Percentiles rank a stretch among this genome's conserved stretches.
Conservation (phyloP, 371 early-diverging fungal species). For the Mucor piriformis region DNA sequence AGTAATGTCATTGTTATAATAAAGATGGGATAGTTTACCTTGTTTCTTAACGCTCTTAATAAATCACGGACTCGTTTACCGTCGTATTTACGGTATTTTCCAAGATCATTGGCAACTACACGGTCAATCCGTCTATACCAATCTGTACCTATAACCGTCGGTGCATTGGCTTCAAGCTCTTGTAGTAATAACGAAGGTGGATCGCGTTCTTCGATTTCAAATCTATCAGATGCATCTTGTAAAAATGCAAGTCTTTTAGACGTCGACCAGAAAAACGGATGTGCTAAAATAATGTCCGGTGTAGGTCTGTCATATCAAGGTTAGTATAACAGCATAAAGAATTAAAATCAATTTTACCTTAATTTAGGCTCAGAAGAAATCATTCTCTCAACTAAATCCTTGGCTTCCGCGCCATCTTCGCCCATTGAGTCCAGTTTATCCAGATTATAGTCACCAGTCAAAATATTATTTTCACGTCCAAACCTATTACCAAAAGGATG, state of each 20-base stretch:
- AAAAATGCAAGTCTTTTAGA: constrained; percentile 83
- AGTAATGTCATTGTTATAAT: too few species aligned
- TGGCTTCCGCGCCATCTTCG: constrained; percentile 81
- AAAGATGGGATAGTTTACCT: too few species aligned
- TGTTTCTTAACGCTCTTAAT: constrained; percentile 91
- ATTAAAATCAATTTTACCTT: constrained; percentile 34
- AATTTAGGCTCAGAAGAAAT: constrained; percentile 75
- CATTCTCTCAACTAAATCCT: constrained; percentile 90
- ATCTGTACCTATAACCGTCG: constrained; percentile 67
- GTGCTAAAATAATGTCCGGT: constrained; percentile 73
- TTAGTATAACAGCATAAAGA: not conserved
- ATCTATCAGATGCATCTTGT: constrained; percentile 93
- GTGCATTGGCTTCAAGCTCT: constrained; percentile 64
- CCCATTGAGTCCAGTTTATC: constrained; percentile 69
- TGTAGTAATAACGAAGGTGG: constrained; percentile 71
- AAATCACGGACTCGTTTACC: constrained; percentile 83
- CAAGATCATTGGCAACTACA: constrained; percentile 78
- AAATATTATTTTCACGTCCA: constrained; percentile 85
- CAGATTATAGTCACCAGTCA: constrained; percentile 74
- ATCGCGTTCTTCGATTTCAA: constrained; percentile 85
- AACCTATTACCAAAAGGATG: constrained; percentile 96
- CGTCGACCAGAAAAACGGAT: constrained; percentile 95
- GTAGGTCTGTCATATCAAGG: constrained; percentile 59
- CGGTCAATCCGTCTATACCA: constrained; percentile 88
- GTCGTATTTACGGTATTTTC: constrained; percentile 92